Percentiles rank a stretch among this genome's conserved stretches.
phyloP scores from a whole-genome alignment of 2,329 filamentous ascomycete genomes.

The Sporothrix euskadiensis region DNA sequence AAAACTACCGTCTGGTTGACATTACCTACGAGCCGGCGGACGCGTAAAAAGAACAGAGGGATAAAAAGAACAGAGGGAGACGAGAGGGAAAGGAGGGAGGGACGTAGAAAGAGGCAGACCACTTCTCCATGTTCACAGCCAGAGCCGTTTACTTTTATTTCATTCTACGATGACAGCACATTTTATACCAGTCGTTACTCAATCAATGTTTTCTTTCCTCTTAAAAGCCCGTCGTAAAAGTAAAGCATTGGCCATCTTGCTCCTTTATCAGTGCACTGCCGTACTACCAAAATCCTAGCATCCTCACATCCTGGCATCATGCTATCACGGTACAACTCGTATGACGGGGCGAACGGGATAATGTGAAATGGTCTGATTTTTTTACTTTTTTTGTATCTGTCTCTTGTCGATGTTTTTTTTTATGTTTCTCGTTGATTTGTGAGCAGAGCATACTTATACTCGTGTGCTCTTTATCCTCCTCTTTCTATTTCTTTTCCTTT shows the following conservation, averaged over 20 bases:
- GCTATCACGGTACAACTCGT: slow-evolving; percentile 1
- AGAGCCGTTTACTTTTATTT: background rate
- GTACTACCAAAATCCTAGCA: background rate
- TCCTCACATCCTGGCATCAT: slow-evolving; percentile 16
- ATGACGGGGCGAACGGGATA: background rate
- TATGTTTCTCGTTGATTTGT: background rate
- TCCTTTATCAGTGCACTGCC: background rate
- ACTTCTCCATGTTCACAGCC: too few species aligned
- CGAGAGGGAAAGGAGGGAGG: background rate
- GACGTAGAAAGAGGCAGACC: background rate
- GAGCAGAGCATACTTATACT: background rate
- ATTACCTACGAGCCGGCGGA: slow-evolving; percentile 38
- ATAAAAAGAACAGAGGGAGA: background rate
- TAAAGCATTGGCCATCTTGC: background rate
- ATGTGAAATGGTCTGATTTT: slow-evolving; percentile 26
- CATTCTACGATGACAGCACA: background rate
- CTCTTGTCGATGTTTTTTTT: slow-evolving; percentile 22
- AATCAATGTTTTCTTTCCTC: background rate
- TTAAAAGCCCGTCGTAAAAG: background rate
- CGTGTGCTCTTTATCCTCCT: background rate
- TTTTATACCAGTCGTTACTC: slow-evolving; percentile 4
- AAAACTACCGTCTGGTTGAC: slow-evolving; percentile 41
- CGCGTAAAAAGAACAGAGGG: background rate
- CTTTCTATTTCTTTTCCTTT: background rate
- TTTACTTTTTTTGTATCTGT: slow-evolving; percentile 24